These are phyloP conservation scores for Sporothrix variecibatus DNA, from an alignment of 2,329 filamentous ascomycete species.

Conservation along the genomic window DNA sequence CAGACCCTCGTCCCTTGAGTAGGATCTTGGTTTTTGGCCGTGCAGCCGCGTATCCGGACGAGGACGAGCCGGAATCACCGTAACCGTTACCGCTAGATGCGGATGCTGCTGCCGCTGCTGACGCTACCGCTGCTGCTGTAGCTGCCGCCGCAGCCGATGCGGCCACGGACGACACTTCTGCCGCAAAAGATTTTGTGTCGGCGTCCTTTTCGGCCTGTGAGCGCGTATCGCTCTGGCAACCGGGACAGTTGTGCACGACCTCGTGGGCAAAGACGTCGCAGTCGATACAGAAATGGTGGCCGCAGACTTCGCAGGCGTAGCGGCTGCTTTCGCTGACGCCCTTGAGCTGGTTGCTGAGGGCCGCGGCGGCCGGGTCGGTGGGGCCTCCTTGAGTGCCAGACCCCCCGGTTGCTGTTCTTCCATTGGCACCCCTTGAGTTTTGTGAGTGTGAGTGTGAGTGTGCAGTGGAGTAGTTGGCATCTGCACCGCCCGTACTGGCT, in stretches of 20 bases:
- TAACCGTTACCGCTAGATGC: background rate
- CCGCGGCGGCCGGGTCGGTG: constrained; percentile 11
- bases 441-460: constrained; percentile 22
- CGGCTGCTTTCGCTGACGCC: constrained; percentile 82
- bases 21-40: constrained; percentile 23
- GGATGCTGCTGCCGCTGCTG: background rate
- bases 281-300: constrained; percentile 94
- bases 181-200: background rate
- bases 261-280: constrained; percentile 96
- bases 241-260: constrained; percentile 92
- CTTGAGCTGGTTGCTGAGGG: constrained; percentile 44
- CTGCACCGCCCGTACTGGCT: constrained; percentile 27
- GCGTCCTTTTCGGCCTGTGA: constrained; percentile 18
- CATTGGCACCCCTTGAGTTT: constrained; percentile 24
- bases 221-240: constrained; percentile 66
- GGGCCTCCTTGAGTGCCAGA: background rate
- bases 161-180: background rate
- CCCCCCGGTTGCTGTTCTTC: no score
- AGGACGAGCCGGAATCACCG: background rate
- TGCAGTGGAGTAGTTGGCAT: constrained; percentile 20
- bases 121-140: background rate
- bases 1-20: background rate
- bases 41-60: background rate
- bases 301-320: constrained; percentile 87
- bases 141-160: background rate